A percentile compares a stretch with the other conserved stretches of the same genome.
phyloP scores from a whole-genome alignment of 768 basidiomycete species.

The Pholiota microspora region DNA sequence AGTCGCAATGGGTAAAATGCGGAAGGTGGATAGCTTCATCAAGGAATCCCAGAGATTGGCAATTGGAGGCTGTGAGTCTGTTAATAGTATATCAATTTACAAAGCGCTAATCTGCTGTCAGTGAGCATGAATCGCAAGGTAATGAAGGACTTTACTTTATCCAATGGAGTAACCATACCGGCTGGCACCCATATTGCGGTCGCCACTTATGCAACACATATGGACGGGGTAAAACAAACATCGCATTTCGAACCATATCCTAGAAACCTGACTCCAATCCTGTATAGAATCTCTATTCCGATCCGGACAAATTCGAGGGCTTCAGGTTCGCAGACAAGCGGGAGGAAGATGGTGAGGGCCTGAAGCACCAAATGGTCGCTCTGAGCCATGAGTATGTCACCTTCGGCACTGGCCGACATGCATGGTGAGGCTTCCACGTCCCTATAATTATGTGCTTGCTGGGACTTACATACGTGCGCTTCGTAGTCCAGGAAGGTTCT shows the following conservation, averaged over 20 bases:
- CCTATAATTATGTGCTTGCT: no score
- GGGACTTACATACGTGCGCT: no score
- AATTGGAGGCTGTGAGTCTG: conserved; percentile 5
- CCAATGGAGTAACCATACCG: conserved; percentile 40
- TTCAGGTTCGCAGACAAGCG: conserved; percentile 45
- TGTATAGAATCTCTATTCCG: conserved; percentile 38
- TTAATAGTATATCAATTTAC: neutral
- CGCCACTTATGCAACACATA: conserved; percentile 29
- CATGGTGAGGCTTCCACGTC: conserved; percentile 21
- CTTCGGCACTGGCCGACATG: conserved; percentile 39
- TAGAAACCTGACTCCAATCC: no score
- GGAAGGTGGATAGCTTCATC: conserved; percentile 44
- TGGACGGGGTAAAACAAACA: conserved; percentile 13
- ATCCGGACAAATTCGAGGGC: conserved; percentile 40
- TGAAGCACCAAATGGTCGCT: conserved; percentile 18
- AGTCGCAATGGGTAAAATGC: conserved; percentile 34
- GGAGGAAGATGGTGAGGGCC: conserved; percentile 28
- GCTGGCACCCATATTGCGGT: conserved; percentile 33
- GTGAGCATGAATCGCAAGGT: conserved; percentile 29
- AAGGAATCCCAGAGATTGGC: conserved; percentile 32
- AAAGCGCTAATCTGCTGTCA: neutral
- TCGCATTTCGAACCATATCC: no score
- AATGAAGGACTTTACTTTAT: conserved; percentile 39
- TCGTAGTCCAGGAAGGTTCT: conserved; percentile 40
- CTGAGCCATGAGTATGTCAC: conserved; percentile 28